phyloP scores from a whole-genome alignment of 2,329 filamentous ascomycete genomes.

The Herpotrichia juniperi region DNA sequence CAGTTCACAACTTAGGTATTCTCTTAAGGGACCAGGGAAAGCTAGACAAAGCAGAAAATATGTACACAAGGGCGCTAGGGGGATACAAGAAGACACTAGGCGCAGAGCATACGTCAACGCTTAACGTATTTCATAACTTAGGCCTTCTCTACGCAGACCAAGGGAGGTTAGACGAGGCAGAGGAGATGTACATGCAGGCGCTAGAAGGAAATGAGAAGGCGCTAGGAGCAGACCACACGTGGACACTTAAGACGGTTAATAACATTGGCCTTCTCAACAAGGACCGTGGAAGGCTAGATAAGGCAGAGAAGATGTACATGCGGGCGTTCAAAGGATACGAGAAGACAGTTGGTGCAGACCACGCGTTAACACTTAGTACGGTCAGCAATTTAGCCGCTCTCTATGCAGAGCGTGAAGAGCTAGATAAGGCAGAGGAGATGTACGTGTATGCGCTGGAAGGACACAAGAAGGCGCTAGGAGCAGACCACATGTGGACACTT shows the following conservation, averaged over 20 bases:
- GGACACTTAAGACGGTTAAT: slow-evolving; percentile 19
- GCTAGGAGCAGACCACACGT: slow-evolving; percentile 18
- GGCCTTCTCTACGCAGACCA: slow-evolving; percentile 10
- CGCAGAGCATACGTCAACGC: too few relatives aligned
- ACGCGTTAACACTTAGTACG: slow-evolving; percentile 14
- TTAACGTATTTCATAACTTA: neutral
- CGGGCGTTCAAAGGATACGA: slow-evolving; percentile 11
- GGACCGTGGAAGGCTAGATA: neutral
- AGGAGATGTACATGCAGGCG: slow-evolving; percentile 22
- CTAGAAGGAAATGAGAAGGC: slow-evolving; percentile 21
- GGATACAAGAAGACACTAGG: too few relatives aligned
- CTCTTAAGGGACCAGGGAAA: too few relatives aligned
- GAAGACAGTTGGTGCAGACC: slow-evolving; percentile 6
- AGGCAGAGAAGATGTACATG: too few relatives aligned
- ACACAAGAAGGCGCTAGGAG: slow-evolving; percentile 13
- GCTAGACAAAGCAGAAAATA: too few relatives aligned
- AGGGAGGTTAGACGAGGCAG: slow-evolving; percentile 17
- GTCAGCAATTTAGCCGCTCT: slow-evolving; percentile 16
- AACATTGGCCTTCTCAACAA: too few relatives aligned
- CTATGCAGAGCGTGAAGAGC: too few relatives aligned
- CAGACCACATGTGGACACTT: slow-evolving; percentile 1
- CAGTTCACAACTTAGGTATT: too few relatives aligned
- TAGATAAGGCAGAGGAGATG: too few relatives aligned
- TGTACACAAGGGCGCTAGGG: too few relatives aligned
- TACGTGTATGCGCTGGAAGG: too few relatives aligned